Conservation (phyloP, 108 stramenopile species). For the Aurantiochytrium sp. region DNA sequence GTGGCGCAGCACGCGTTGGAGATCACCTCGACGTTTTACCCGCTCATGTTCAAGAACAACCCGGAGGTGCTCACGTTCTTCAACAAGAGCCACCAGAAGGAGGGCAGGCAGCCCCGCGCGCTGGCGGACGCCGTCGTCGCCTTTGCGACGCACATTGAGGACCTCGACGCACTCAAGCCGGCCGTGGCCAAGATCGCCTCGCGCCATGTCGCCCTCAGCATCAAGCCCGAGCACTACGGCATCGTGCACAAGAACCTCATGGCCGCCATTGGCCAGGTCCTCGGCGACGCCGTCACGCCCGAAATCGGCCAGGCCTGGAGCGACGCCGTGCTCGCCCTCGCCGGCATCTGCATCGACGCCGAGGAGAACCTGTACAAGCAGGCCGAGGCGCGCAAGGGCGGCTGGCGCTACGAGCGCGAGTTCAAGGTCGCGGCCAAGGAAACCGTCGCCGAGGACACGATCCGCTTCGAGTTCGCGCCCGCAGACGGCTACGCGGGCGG, state of each 20-base stretch:
- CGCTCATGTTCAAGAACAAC: slow-evolving; percentile 33
- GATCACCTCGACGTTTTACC: slow-evolving; percentile 35
- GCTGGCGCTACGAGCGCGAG: slow-evolving; percentile 35
- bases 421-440: slow-evolving; percentile 20
- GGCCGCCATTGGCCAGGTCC: slow-evolving; percentile 37
- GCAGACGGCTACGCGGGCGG: slow-evolving; percentile 13
- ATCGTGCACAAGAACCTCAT: slow-evolving; percentile 37
- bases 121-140: slow-evolving; percentile 39
- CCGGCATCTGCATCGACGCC: slow-evolving; percentile 37
- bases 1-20: slow-evolving; percentile 28
- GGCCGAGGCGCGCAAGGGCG: not conserved
- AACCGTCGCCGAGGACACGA: not conserved
- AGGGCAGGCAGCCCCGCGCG: slow-evolving; percentile 34
- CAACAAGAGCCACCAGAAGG: slow-evolving; percentile 35
- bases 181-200: slow-evolving; percentile 35
- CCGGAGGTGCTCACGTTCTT: slow-evolving; percentile 38
- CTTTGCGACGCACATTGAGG: slow-evolving; percentile 38
- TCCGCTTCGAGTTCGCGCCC: slow-evolving; percentile 15
- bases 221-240: slow-evolving; percentile 42
- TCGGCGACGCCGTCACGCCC: slow-evolving; percentile 32
- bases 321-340: slow-evolving; percentile 22
- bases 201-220: slow-evolving; percentile 34
- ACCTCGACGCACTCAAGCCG: slow-evolving; percentile 17
- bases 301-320: slow-evolving; percentile 34
- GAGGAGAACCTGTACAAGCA: slow-evolving; percentile 31